These are phyloP conservation scores for Lepidium aucheri DNA, from an alignment of 345 rosid genomes.

Conservation along the genomic window DNA sequence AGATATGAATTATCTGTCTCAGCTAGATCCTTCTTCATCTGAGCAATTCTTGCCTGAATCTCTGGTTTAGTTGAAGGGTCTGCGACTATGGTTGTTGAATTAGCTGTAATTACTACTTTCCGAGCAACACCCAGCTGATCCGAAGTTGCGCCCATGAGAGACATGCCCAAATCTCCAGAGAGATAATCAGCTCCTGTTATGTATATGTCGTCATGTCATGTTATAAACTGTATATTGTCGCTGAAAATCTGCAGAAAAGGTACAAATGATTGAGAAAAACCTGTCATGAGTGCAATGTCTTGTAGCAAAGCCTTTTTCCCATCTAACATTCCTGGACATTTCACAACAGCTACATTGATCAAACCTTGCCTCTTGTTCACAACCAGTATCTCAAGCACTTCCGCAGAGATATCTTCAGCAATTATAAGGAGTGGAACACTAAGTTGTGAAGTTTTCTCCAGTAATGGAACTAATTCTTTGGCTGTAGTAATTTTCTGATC, in stretches of 20 bases:
- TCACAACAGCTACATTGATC: conserved; percentile 74
- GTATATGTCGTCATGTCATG: conserved; percentile 2
- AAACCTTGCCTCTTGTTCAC: conserved; percentile 69
- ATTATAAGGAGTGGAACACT: conserved; percentile 75
- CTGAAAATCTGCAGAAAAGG: not conserved
- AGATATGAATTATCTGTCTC: conserved; percentile 56
- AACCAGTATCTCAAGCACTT: conserved; percentile 62
- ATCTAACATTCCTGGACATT: conserved; percentile 69
- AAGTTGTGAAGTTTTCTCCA: conserved; percentile 68
- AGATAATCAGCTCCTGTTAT: conserved; percentile 78
- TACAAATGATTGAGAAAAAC: conserved; percentile 17
- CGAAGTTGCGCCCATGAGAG: conserved; percentile 55
- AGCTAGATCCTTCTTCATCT: conserved; percentile 86
- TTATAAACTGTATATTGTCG: not conserved
- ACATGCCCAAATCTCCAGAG: conserved; percentile 62
- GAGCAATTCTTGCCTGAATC: conserved; percentile 76
- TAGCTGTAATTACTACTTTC: conserved; percentile 59
- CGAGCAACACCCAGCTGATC: conserved; percentile 88
- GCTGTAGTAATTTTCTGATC: conserved; percentile 62
- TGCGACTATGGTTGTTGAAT: conserved; percentile 75
- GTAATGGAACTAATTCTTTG: conserved; percentile 59
- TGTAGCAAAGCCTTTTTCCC: conserved; percentile 79
- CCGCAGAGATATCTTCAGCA: conserved; percentile 66
- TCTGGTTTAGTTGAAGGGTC: conserved; percentile 84
- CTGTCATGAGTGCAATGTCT: conserved; percentile 86